A percentile compares a stretch with the other conserved stretches of the same genome.
These are phyloP conservation scores for Tylopilus sp. DNA, from an alignment of 768 basidiomycete species.

Conservation along the genomic window DNA sequence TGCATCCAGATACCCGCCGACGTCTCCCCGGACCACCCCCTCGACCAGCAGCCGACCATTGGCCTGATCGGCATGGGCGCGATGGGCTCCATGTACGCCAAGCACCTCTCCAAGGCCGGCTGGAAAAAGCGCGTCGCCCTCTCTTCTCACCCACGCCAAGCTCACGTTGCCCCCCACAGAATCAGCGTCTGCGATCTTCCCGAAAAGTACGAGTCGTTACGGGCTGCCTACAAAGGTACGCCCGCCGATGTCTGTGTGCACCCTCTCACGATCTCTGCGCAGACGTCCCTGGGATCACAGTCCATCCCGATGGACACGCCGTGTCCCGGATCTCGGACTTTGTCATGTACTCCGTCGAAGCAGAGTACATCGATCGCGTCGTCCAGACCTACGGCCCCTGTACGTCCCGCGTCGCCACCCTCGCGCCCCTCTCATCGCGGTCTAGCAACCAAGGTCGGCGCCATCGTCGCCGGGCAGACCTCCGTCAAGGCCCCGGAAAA, in stretches of 20 bases:
- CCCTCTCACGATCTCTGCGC: constrained; percentile 12
- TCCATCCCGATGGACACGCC: constrained; percentile 76
- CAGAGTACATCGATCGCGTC: constrained; percentile 80
- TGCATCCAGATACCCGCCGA: constrained; percentile 12
- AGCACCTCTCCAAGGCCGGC: constrained; percentile 72
- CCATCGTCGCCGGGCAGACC: constrained; percentile 93
- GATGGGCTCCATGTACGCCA: constrained; percentile 95
- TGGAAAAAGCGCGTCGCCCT: constrained; percentile 64
- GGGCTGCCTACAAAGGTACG: constrained; percentile 57
- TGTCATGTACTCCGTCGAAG: constrained; percentile 94
- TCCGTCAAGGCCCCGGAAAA: constrained; percentile 95
- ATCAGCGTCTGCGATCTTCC: constrained; percentile 89
- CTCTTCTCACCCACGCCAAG: not conserved
- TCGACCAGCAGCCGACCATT: constrained; percentile 65
- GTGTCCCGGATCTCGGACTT: constrained; percentile 90
- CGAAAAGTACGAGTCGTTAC: constrained; percentile 62
- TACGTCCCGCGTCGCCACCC: constrained; percentile 34
- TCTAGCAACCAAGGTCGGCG: constrained; percentile 85
- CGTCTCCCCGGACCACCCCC: constrained; percentile 33
- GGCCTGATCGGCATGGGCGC: constrained; percentile 97
- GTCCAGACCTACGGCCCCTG: constrained; percentile 91
- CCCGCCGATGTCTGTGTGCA: not conserved
- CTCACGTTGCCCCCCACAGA: constrained; percentile 37
- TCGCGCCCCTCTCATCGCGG: not conserved
- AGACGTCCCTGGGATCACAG: constrained; percentile 62